Evolutionary conservation across 73 alveolate species (phyloP).

Genomic region (Symbiodinium natans): DNA sequence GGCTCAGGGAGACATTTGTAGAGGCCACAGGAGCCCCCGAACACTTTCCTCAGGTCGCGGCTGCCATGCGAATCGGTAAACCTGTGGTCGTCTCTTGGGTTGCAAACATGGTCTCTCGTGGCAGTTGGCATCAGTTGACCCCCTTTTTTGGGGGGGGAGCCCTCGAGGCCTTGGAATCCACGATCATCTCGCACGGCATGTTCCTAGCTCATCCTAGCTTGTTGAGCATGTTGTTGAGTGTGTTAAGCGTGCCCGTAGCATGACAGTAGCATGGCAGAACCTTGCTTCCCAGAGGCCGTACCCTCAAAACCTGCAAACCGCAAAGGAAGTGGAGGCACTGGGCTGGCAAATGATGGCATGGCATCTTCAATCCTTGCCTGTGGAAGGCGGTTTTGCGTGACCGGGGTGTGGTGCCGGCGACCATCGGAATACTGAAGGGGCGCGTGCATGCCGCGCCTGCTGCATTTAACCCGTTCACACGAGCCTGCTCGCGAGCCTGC

Average conservation of each 20-base stretch:
- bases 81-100: slow-evolving; percentile 32
- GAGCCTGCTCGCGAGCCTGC: slow-evolving; percentile 95
- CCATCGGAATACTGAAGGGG: slow-evolving; percentile 98
- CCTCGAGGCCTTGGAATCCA: slow-evolving; percentile 97
- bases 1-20: background rate
- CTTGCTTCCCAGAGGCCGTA: too few species aligned
- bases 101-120: too few species aligned
- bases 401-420: slow-evolving; percentile 98
- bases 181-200: slow-evolving; percentile 99
- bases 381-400: slow-evolving; percentile 87
- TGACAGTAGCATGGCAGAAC: too few species aligned
- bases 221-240: background rate
- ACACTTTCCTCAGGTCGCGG: background rate
- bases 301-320: slow-evolving; percentile 95
- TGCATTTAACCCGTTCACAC: too few species aligned
- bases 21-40: too few species aligned
- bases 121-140: background rate
- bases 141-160: background rate
- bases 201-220: slow-evolving; percentile 58
- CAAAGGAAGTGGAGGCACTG: slow-evolving; percentile 97
- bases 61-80: background rate
- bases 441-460: slow-evolving; percentile 96
- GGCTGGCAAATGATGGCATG: slow-evolving; percentile 17
- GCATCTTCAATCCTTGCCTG: background rate
- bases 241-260: background rate